Conservation (phyloP, 768 basidiomycete genomes). For the Pleurotus citrinopileatus region DNA sequence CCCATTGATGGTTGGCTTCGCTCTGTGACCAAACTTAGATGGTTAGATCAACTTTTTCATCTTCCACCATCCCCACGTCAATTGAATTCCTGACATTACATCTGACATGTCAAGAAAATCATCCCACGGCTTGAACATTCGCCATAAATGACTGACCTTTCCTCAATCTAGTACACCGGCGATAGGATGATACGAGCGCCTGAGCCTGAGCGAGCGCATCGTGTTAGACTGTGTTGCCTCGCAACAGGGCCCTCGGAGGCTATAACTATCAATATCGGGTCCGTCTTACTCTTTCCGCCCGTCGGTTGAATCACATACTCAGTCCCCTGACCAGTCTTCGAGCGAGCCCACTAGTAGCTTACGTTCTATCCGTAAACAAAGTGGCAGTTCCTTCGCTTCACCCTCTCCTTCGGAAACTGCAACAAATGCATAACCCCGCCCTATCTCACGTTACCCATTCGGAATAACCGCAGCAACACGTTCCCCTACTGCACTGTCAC, state of each 20-base stretch:
- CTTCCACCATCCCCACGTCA: not conserved
- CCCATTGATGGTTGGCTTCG: too few relatives aligned
- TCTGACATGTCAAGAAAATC: not conserved
- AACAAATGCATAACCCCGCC: too few relatives aligned
- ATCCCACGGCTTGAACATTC: not conserved
- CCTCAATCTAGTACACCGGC: not conserved
- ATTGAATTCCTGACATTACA: not conserved
- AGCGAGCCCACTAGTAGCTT: not conserved
- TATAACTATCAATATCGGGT: not conserved
- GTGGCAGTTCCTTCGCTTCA: too few relatives aligned
- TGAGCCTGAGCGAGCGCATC: not conserved
- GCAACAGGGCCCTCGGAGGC: not conserved
- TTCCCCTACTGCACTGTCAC: too few relatives aligned
- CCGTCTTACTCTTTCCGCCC: not conserved
- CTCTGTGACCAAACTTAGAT: not conserved
- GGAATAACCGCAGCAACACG: too few relatives aligned
- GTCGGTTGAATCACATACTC: not conserved
- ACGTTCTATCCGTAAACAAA: not conserved
- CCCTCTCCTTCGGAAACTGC: too few relatives aligned
- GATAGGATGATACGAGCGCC: too few relatives aligned
- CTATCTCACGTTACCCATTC: too few relatives aligned
- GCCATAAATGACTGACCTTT: not conserved
- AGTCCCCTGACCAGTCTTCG: not conserved
- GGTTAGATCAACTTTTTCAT: not conserved
- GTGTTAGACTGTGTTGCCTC: not conserved